Evolutionary conservation across 352 stramenopile genomes (phyloP), one percentile per base, ranked within the genome.

Genomic region (Phytopythium mirpurense): DNA sequence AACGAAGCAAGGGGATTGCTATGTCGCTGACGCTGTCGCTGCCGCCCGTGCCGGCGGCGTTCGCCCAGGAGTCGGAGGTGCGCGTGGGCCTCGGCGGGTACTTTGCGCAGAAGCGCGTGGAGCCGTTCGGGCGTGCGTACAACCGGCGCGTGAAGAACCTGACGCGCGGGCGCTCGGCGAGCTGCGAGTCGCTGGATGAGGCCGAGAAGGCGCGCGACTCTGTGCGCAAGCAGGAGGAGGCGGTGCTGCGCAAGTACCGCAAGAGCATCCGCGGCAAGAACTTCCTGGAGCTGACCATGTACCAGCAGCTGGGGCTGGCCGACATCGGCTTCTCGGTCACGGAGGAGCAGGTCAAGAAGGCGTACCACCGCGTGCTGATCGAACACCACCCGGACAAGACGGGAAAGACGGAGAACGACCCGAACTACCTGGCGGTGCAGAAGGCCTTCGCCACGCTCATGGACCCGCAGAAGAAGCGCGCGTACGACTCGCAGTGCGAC

Each of bases 341-440:
- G 29, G 82, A 90, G 36, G 78, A 90, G 1, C 78, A 90, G 63
- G 75, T 93, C 63, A 93, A 93, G 69, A 92, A 93, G 65, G 83
- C 81, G 21, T 95, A 93, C 71, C 83, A 92, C 61, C 83, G 83
- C 54, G 85, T 93, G 44, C 63, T 95, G 12, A 93, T 93, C 34
- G 83, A 93, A 60, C 83, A 95, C 70, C 85, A 93, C 67, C 80
- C 85, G 18, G 79, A 92, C 67, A 92, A 93, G 67, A 95, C 85
- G 35, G 72, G 86, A 50, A 93, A 93, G 69, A 90, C 84, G 24
- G 83, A 95, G 68, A 93, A 95, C 62, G 79, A 93, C 61, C 83
- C 85, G 3, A 95, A 95, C 75, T 92, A 93, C 55, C 53, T 95
- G 54, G 85, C 85, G 1, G 85, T 92, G 31, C 81, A 93, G 57